Evolutionary conservation across 371 early-diverging fungal genomes (phyloP), one percentile per base, ranked within the genome.

Genomic region (Blakeslea trispora): DNA sequence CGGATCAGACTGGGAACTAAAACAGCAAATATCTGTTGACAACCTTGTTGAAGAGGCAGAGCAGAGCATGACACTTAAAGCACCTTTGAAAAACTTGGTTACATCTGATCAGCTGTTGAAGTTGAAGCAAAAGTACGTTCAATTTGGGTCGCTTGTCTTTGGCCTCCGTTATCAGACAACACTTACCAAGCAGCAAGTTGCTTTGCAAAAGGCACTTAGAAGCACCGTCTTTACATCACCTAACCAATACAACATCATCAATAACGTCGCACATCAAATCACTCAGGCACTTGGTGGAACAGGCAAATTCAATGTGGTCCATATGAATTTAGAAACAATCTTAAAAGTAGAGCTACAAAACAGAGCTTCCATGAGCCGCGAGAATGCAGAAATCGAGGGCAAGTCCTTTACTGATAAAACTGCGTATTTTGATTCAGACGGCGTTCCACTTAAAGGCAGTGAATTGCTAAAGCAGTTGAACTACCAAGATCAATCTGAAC

Each of bases 91-190:
- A 31, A 51, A 34, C 14, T 10, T 62, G 2, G 18, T 63, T 14
- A 50, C 14, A 7, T 41, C 68, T 9, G 28, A 55, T 14, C 59
- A 67, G 15, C 49, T 66, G n/a, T 17, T 34, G 11, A 45, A 41
- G 3, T 18, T 63, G 10, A 45, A 59, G 5, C 53, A 61, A 11
- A 61, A 50, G 2, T 55, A 59, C 19, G 55, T 73, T 14, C 70
- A 69, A 35, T 67, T 73, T 53, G 74, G 74, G 6, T 61, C 69
- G 1, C 51, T 73, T 24, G 61, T 70, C 3, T 73, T 64, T 32
- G 61, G 70, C 4, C 57, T 62, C 14, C 57, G 74, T 19, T 69
- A 62, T 45, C 63, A 50, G 21, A 64, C 68, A 1, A 53, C 50
- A 2, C n/a, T 19, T 10, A 54, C 39, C 15, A 61, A 58, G 28